These are phyloP conservation scores for Asparagopsis taxiformis DNA, from an alignment of 31 red algal genomes.

Conservation along the genomic window DNA sequence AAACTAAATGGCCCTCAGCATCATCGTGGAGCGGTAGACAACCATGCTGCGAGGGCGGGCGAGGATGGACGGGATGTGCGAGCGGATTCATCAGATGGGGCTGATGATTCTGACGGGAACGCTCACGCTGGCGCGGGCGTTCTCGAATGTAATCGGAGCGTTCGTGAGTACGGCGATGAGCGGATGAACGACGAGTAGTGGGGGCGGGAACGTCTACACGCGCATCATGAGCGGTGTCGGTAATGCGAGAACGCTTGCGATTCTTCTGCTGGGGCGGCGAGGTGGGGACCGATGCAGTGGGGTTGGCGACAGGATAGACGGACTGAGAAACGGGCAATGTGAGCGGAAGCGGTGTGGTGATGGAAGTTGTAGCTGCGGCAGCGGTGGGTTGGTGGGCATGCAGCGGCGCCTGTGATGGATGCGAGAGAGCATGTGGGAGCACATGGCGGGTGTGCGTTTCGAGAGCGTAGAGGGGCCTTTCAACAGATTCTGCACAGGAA, in stretches of 20 bases:
- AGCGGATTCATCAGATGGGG: background rate
- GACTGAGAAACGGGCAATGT: constrained; percentile 4
- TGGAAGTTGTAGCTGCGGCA: background rate
- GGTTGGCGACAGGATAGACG: background rate
- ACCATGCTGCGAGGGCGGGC: background rate
- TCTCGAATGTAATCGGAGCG: background rate
- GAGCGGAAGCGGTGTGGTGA: background rate
- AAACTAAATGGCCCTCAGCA: constrained; percentile 81
- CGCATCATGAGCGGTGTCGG: background rate
- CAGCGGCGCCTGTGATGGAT: background rate
- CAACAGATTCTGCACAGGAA: too few relatives aligned
- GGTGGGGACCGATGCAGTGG: background rate
- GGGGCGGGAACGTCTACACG: background rate
- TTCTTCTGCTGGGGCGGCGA: background rate
- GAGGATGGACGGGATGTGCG: background rate
- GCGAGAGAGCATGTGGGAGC: constrained; percentile 1
- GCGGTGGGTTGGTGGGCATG: constrained; percentile 4
- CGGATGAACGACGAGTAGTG: background rate
- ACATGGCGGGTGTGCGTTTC: constrained; percentile 15
- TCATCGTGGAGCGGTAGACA: constrained; percentile 42
- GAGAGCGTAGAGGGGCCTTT: too few relatives aligned
- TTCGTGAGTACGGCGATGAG: background rate
- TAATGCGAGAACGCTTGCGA: background rate
- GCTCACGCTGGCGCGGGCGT: background rate
- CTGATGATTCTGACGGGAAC: background rate